Percentiles rank a stretch among this genome's conserved stretches.
These are phyloP conservation scores for Xerocomus spinulosus DNA, from an alignment of 768 basidiomycete species.

Conservation along the genomic window DNA sequence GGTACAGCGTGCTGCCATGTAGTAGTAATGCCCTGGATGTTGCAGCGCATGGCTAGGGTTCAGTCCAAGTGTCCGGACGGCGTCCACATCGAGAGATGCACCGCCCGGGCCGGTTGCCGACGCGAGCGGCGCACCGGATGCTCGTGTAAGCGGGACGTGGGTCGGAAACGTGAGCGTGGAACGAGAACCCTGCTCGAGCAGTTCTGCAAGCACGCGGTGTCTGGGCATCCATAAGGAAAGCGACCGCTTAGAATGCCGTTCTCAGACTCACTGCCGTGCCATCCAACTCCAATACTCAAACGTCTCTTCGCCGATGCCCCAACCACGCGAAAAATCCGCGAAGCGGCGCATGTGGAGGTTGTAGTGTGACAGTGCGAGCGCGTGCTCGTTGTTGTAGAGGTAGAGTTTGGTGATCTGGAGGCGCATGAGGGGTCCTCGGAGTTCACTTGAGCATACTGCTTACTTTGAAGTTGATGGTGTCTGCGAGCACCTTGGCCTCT, in stretches of 20 bases:
- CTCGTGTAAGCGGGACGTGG: conserved; percentile 41
- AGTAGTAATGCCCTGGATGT: conserved; percentile 85
- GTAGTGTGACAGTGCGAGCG: conserved; percentile 77
- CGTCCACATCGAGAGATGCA: conserved; percentile 46
- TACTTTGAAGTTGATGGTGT: conserved; percentile 90
- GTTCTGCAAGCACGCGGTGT: conserved; percentile 85
- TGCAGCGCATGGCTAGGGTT: conserved; percentile 83
- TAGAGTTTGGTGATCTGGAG: conserved; percentile 82
- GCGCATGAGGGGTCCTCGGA: neutral
- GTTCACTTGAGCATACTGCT: conserved; percentile 1
- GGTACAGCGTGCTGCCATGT: conserved; percentile 83
- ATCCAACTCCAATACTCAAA: conserved; percentile 99
- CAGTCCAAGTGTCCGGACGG: conserved; percentile 57
- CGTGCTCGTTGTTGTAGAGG: conserved; percentile 84
- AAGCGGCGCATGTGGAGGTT: conserved; percentile 82
- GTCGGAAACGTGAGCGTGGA: conserved; percentile 59
- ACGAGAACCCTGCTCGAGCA: conserved; percentile 76
- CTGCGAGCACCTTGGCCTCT: conserved; percentile 94
- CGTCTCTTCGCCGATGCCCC: conserved; percentile 96
- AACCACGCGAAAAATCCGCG: conserved; percentile 79
- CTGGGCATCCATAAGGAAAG: conserved; percentile 34
- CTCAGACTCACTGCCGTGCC: conserved; percentile 69
- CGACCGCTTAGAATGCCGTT: neutral
- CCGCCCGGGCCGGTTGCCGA: conserved; percentile 15
- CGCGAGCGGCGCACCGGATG: conserved; percentile 25